phyloP scores from a whole-genome alignment of 1,139 yeast genomes.

The Saccharomyces hybrid region DNA sequence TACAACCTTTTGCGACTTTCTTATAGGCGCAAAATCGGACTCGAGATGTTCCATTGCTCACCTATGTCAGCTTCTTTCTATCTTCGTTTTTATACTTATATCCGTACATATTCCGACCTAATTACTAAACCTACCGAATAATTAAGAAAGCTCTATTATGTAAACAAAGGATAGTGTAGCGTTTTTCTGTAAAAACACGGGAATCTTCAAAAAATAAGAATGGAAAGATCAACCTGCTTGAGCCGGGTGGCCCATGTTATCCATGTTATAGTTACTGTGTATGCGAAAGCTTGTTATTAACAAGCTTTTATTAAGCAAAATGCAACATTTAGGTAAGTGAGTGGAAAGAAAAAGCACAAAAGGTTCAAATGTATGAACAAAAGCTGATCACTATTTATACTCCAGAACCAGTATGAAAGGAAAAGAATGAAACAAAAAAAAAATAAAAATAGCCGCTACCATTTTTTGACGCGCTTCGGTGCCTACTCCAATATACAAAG shows the following conservation, averaged over 20 bases:
- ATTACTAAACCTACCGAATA: not conserved
- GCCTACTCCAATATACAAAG: not conserved
- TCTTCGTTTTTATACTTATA: not conserved
- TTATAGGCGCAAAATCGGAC: constrained; percentile 23
- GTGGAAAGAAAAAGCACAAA: too few species aligned
- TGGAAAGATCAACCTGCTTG: not conserved
- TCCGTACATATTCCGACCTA: not conserved
- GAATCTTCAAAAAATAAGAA: not conserved
- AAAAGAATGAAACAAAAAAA: too few species aligned
- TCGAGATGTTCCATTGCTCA: not conserved
- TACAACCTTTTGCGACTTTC: constrained; percentile 20
- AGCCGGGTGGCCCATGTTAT: not conserved
- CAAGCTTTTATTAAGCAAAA: not conserved
- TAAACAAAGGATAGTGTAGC: not conserved
- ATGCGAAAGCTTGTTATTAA: not conserved
- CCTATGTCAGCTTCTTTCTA: not conserved
- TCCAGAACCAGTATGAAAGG: too few species aligned
- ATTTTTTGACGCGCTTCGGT: not conserved
- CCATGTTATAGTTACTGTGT: not conserved
- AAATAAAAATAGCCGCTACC: too few species aligned
- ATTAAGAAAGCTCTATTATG: not conserved
- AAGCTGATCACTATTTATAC: too few species aligned
- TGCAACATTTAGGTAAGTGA: not conserved
- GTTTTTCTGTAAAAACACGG: not conserved
- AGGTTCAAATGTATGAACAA: not conserved